A percentile compares a stretch with the other conserved stretches of the same genome.
phyloP scores from a whole-genome alignment of 192 early-diverging fungal genomes.

The Nowakowskiella sp. region DNA sequence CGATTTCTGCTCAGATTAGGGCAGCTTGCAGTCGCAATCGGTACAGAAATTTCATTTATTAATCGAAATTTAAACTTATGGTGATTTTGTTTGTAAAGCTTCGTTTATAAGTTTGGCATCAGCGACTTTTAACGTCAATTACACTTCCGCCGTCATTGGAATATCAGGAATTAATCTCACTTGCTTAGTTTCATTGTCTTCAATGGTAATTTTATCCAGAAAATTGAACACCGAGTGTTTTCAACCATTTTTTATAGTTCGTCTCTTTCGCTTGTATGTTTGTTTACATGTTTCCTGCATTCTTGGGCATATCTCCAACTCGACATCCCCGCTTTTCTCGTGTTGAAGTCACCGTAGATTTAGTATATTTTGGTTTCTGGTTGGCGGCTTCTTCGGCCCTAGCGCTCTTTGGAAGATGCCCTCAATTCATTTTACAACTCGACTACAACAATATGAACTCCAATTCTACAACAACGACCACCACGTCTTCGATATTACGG shows the following conservation, averaged over 20 bases:
- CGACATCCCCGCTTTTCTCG: slow-evolving; percentile 36
- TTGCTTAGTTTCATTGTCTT: slow-evolving; percentile 33
- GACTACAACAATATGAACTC: not conserved
- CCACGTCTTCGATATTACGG: slow-evolving; percentile 6
- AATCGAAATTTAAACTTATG: too few relatives aligned
- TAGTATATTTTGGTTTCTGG: slow-evolving; percentile 31
- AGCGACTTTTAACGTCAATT: slow-evolving; percentile 38
- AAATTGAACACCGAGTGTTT: not conserved
- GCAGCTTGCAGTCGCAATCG: too few relatives aligned
- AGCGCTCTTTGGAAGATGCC: slow-evolving; percentile 21
- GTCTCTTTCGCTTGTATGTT: slow-evolving; percentile 38
- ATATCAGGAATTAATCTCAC: slow-evolving; percentile 36
- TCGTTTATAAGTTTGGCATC: slow-evolving; percentile 30
- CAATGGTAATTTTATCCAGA: slow-evolving; percentile 12
- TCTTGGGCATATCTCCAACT: slow-evolving; percentile 32
- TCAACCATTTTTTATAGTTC: slow-evolving; percentile 18
- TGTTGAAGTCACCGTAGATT: slow-evolving; percentile 32
- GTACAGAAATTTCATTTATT: too few relatives aligned
- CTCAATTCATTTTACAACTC: slow-evolving; percentile 4
- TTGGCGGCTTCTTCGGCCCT: slow-evolving; percentile 24
- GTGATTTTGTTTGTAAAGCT: slow-evolving; percentile 9
- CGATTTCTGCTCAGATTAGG: too few relatives aligned
- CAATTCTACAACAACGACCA: not conserved
- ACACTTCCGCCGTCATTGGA: slow-evolving; percentile 27
- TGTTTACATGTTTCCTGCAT: slow-evolving; percentile 36